Conservation (phyloP, 331 rosid genomes). For the Malus hybrid region DNA sequence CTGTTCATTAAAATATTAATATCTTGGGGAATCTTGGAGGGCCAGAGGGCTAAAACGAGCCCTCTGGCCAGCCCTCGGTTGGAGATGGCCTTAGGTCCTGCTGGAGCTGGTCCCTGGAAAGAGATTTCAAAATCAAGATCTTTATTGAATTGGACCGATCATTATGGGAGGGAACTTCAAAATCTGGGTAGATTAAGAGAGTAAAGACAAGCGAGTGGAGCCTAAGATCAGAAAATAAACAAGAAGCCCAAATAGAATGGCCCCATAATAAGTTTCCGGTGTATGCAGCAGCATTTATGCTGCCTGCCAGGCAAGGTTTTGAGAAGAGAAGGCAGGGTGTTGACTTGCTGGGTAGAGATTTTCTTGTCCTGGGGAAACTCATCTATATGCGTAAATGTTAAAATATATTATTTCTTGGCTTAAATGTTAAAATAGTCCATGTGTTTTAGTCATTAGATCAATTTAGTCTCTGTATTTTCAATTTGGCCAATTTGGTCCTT, state of each 20-base stretch:
- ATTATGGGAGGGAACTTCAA: conserved; percentile 81
- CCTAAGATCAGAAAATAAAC: conserved; percentile 35
- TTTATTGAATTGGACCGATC: conserved; percentile 74
- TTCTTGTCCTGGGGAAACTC: conserved; percentile 83
- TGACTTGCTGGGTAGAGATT: conserved; percentile 89
- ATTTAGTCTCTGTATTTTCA: too few species aligned
- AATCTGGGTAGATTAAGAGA: conserved; percentile 49
- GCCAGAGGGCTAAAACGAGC: too few species aligned
- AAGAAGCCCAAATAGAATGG: conserved; percentile 48
- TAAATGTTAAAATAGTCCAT: too few species aligned
- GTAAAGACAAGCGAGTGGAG: conserved; percentile 89
- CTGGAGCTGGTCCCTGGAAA: conserved; percentile 84
- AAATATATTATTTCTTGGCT: too few species aligned
- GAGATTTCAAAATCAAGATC: conserved; percentile 61
- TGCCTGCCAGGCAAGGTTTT: conserved; percentile 92
- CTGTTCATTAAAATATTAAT: too few species aligned
- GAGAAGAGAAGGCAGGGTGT: conserved; percentile 91
- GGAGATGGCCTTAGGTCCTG: conserved; percentile 56
- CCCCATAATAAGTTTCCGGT: conserved; percentile 84
- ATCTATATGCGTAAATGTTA: conserved; percentile 40
- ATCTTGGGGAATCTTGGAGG: too few species aligned
- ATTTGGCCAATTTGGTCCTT: too few species aligned
- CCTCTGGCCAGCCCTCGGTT: too few species aligned
- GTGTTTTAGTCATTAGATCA: too few species aligned
- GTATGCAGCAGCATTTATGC: conserved; percentile 93